Conservation (phyloP, 305 asterid species). For the Fraxinus sp. region DNA sequence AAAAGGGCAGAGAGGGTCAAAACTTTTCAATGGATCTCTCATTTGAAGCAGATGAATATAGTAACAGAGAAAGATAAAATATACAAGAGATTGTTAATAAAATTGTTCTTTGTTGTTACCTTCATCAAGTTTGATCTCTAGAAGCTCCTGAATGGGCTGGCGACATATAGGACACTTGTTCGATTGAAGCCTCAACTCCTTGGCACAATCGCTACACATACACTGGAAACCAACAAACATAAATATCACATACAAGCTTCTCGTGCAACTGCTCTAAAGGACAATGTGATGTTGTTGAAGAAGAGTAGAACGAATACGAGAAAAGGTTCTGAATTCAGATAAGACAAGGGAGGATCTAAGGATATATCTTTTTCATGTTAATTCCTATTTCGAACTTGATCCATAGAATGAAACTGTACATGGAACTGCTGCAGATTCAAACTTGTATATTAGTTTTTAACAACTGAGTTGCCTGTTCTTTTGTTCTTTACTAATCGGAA, state of each 20-base stretch:
- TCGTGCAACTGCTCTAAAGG: background rate
- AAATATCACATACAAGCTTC: background rate
- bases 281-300: background rate
- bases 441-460: background rate
- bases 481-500: background rate
- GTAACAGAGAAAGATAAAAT: background rate
- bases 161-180: slow-evolving; percentile 85
- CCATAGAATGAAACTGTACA: background rate
- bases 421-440: background rate
- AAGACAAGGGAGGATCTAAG: background rate
- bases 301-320: background rate
- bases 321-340: background rate
- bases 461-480: background rate
- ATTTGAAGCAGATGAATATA: background rate
- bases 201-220: slow-evolving; percentile 80
- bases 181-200: slow-evolving; percentile 77
- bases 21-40: background rate
- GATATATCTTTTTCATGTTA: background rate
- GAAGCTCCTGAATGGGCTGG: slow-evolving; percentile 79
- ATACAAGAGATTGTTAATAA: background rate
- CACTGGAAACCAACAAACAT: slow-evolving; percentile 49
- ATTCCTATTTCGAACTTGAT: background rate
- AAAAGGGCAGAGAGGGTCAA: background rate
- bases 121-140: slow-evolving; percentile 78
- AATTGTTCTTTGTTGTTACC: slow-evolving; percentile 31